Evolutionary conservation across 2,329 filamentous ascomycete species (phyloP), one percentile per base, ranked within the genome.

Genomic region (Neospermospora avenae): DNA sequence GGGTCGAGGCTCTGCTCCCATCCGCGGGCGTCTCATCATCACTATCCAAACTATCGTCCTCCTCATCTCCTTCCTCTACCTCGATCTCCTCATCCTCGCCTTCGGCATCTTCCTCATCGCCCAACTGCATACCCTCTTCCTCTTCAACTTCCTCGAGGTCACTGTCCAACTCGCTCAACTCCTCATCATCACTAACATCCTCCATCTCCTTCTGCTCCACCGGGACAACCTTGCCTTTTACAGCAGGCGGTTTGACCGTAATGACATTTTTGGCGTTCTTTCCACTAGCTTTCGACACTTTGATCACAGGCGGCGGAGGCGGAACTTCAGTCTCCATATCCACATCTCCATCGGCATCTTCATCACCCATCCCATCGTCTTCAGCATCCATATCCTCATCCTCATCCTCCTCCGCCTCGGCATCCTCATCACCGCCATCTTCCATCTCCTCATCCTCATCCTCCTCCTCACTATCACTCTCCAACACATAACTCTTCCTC

Each of bases 1-100:
- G 84, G 0, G 85, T 86, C 42, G 81, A 81, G 51, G 76, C 78
- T 63, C 82, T 75, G 58, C 81, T 84, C 51, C 79, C 77, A 55
- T 76, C 77, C 46, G 75, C 77, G 24, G 80, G 77, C 4, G 78
- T 67, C 44, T 73, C 71, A 58, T 72, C 72, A 62, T 72, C 71
- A 44, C 71, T 72, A 52, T 70, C 64, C 16, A 69, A 45, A 14
- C 71, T 69, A 13, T 71, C 72, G n/a, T 72, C 70, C 24, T 76
- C 75, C n/a, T 74, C 51, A 7, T 73, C 76, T 57, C 76, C 74
- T 45, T 77, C 71, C 41, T 70, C 67, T 8, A 72, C 68, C 51
- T 74, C 74, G 46, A 74, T 73, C 31, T 75, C 77, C 56, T 79
- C 78, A 51, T 78, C 77, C 39, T 81, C 80, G 24, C 80, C 78